Evolutionary conservation across 768 basidiomycete genomes (phyloP), one percentile per base, ranked within the genome.

Genomic region (Lentinula edodes): DNA sequence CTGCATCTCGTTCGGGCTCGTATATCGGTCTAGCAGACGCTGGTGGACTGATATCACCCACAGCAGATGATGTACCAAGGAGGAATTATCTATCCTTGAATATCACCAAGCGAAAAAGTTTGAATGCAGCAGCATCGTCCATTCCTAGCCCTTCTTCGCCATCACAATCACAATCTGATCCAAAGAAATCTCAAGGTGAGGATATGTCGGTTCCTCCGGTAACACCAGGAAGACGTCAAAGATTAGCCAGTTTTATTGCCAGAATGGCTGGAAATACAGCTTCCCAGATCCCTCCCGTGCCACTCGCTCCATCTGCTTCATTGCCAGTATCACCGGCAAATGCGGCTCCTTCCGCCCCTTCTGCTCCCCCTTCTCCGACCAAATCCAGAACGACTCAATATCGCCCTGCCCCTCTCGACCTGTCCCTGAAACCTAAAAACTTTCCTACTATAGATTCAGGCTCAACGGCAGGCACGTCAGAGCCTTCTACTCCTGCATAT

Each of bases 331-430:
- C 28, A 23, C 23, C 23, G 3, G 6, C 57, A 20, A 34, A 53
- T 12, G 15, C 38, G 6, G 18, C 53, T 8, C 18, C 51, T 7
- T n/a, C 51, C 18, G 6, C 54, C n/a, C 28, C 39, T 23, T 58
- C 56, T 50, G 35, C n/a, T 50, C 58, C 58, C 18, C 41, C 58
- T 39, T 50, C 46, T 8, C 45, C 58, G 9, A 34, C 46, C 9
- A 50, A 50, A 10, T 8, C 15, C 13, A 32, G 48, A 35, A n/a
- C 45, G 15, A 15, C 43, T 5, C 45, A 34, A 51, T 32, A 59
- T 38, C 43, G 58, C 32, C 58, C 58, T 48, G 45, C 45, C 23
- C 58, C 58, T 28, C 58, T 59, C 28, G 48, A 59, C 9, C 34
- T 59, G 16, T 46, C 58, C 41, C 32, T 41, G 55, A 28, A 56